Evolutionary conservation across 805 yeast species (phyloP).

Genomic region (Saturnispora sanitii): DNA sequence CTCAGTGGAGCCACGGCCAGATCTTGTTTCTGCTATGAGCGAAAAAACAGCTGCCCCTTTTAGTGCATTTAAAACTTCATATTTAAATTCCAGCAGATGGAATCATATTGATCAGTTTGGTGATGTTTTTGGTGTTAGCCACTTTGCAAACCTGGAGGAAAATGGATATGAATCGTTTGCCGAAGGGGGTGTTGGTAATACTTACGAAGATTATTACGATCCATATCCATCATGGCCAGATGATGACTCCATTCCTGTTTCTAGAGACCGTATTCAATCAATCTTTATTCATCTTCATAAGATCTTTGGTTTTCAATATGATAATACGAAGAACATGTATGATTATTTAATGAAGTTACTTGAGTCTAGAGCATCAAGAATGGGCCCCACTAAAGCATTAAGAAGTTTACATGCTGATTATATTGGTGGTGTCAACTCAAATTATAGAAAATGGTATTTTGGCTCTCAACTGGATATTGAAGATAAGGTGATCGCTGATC

Average conservation of each 20-base stretch:
- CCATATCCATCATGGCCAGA: conserved; percentile 47
- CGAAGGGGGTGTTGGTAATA: conserved; percentile 30
- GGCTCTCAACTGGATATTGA: conserved; percentile 60
- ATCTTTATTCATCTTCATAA: conserved; percentile 43
- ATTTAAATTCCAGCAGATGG: conserved; percentile 34
- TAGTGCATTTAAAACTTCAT: conserved; percentile 39
- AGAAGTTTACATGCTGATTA: conserved; percentile 61
- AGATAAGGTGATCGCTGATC: conserved; percentile 8
- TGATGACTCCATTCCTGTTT: conserved; percentile 35
- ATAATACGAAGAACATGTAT: conserved; percentile 56
- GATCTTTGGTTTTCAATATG: conserved; percentile 61
- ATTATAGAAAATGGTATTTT: conserved; percentile 69
- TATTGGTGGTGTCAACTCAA: conserved; percentile 61
- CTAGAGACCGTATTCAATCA: conserved; percentile 44
- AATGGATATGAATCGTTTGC: conserved; percentile 23
- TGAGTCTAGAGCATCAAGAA: conserved; percentile 61
- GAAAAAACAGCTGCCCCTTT: conserved; percentile 25
- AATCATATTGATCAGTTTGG: conserved; percentile 30
- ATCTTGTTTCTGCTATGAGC: conserved; percentile 19
- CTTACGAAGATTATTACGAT: conserved; percentile 35
- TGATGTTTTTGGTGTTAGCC: conserved; percentile 24
- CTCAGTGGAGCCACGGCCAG: not conserved
- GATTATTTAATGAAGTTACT: conserved; percentile 52
- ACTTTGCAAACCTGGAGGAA: conserved; percentile 25
- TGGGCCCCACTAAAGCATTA: conserved; percentile 47